Evolutionary conservation across 345 rosid species (phyloP), one percentile per base, ranked within the genome.

Genomic region (Clausena lansium): DNA sequence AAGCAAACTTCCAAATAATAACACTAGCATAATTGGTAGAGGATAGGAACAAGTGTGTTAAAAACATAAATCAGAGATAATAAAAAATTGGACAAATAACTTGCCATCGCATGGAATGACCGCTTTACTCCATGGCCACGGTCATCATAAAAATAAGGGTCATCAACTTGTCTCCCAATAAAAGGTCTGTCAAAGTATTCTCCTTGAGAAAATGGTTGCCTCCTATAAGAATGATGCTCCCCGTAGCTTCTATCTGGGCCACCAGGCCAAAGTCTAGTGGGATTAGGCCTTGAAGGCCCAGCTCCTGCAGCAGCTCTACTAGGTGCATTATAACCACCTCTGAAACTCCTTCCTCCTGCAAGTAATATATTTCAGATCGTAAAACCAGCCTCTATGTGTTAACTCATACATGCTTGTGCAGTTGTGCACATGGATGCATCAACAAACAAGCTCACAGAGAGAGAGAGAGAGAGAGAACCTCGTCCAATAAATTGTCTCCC

Each of bases 171-270:
- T 79, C 88, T 81, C 79, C 75, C 85, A 27, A 54, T 71, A 67
- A 77, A 85, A 58, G 78, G 81, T 81, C 88, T 76, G 27, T 85
- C 86, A 78, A 81, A 84, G 78, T 73, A 76, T 78, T 78, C 88
- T 71, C 80, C 90, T 22, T 80, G 87, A 59, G 84, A 68, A 82
- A 86, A 88, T 73, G 91, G 86, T 63, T 67, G 85, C 83, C 82
- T 84, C 82, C 86, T 80, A 63, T 72, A 71, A 13, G 84, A 65
- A 36, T 80, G 45, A 76, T 77, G 81, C 67, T 82, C 84, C 52
- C 79, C 79, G 73, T 80, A 76, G 15, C 81, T 83, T 71, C 85
- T 84, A 27, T 73, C 85, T 60, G 86, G 79, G 50, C 63, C 70
- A 79, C 79, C 80, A 73, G 52, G 79, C 91, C 93, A 87, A 59